Evolutionary conservation across 768 basidiomycete genomes (phyloP), one percentile per base, ranked within the genome.

Genomic region (Strobilomyces dryophilus): DNA sequence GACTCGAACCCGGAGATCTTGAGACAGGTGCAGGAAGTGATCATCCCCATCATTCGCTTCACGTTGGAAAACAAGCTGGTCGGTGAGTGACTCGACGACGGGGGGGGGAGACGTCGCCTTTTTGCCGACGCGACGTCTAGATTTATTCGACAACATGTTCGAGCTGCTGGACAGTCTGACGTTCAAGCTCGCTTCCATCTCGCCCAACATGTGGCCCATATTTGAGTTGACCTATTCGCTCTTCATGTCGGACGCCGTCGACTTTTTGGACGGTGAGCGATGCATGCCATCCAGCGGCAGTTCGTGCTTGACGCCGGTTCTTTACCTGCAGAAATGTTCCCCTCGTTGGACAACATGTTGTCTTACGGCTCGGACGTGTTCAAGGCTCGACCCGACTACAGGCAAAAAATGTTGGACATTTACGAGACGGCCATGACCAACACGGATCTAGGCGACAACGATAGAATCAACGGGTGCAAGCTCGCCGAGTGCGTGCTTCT

Each of bases 131-230:
- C 61, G 10, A 34, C 31, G 6, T 2, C 11, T 29, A 90, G 92
- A 95, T 63, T 73, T 95, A 40, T 86, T 90, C 63, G 92, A 93
- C 70, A 88, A 90, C 65, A 82, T 89, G 75, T 93, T 86, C 66
- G 90, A 92, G 58, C 72, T 95, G 47, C 81, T 92, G 46, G 93
- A 95, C 62, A 87, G 77, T 56, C 72, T 95, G 52, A 91, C 91
- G 0, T 95, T 90, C 78, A 89, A 84, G 68, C 77, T 87, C 52
- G 81, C 83, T 56, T 67, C 77, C 49, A 85, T 95, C 62, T 82
- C 88, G 36, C 84, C 88, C 0, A 80, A 76, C 59, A 86, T 95
- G 86, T 95, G 92, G 93, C 84, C 82, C 10, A 77, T 95, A 34
- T 90, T 91, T 56, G 90, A 93, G 71, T 69, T 84, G 57, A 93